These are phyloP conservation scores for Boletus pseudo-olivaceus DNA, from an alignment of 768 basidiomycete species.

Conservation along the genomic window DNA sequence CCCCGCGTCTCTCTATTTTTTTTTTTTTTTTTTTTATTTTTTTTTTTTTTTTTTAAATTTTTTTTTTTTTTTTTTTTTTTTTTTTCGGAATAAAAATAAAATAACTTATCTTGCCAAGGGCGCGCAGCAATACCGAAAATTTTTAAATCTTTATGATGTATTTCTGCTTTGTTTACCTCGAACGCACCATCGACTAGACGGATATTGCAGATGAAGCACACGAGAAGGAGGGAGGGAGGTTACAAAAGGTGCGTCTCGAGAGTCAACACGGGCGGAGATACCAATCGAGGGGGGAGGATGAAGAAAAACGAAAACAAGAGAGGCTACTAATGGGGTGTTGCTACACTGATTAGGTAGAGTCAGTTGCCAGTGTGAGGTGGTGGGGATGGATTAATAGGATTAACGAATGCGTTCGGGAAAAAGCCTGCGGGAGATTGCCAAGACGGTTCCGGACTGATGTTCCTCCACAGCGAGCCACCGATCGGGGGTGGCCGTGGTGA, in stretches of 20 bases:
- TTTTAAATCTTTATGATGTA: constrained; percentile 39
- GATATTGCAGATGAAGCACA: constrained; percentile 30
- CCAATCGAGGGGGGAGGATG: neutral
- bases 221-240: neutral
- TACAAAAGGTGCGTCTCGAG: constrained; percentile 16
- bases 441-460: constrained; percentile 36
- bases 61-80: neutral
- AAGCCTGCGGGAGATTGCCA: constrained; percentile 51
- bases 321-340: constrained; percentile 11
- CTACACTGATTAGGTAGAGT: constrained; percentile 26
- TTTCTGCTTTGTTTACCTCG: constrained; percentile 32
- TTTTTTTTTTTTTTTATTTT: no score
- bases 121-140: constrained; percentile 1
- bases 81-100: neutral
- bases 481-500: constrained; percentile 34
- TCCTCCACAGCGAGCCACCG: constrained; percentile 42
- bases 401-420: constrained; percentile 46
- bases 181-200: constrained; percentile 12
- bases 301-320: neutral
- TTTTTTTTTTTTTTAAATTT: no score
- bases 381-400: constrained; percentile 49
- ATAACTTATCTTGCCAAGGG: neutral
- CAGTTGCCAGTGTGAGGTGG: constrained; percentile 37
- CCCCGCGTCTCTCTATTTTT: no score
- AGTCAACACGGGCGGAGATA: neutral